These are phyloP conservation scores for Talaromyces stipitatus DNA, from an alignment of 495 filamentous ascomycete species.

Conservation along the genomic window DNA sequence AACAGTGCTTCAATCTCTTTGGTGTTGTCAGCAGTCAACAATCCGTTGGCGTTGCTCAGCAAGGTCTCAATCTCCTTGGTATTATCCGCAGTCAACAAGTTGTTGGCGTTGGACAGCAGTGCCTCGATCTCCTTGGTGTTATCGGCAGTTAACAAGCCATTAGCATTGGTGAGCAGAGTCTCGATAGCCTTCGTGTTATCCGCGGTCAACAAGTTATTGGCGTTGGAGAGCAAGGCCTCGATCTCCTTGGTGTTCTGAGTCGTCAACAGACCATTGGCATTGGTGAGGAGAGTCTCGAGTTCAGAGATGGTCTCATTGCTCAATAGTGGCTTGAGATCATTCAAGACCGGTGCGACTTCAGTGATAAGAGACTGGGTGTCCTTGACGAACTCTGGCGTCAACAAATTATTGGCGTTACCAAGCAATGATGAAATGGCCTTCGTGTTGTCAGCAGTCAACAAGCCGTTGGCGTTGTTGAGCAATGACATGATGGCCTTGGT, in stretches of 20 bases:
- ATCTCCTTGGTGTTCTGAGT: constrained; percentile 25
- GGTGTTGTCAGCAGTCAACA: constrained; percentile 29
- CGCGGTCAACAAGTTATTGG: constrained; percentile 16
- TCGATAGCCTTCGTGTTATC: constrained; percentile 19
- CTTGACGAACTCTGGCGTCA: constrained; percentile 26
- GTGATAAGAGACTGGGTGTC: constrained; percentile 22
- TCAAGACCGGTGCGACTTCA: constrained; percentile 25
- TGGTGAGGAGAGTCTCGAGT: constrained; percentile 26
- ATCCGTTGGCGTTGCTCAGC: constrained; percentile 23
- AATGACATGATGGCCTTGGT: constrained; percentile 31
- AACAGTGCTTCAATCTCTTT: constrained; percentile 32
- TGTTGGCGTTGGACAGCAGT: constrained; percentile 27
- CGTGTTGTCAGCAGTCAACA: constrained; percentile 26
- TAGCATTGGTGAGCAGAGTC: constrained; percentile 27
- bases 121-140: constrained; percentile 20
- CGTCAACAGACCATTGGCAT: constrained; percentile 30
- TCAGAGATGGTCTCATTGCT: constrained; percentile 31
- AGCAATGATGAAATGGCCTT: constrained; percentile 30
- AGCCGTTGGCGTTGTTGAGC: constrained; percentile 25
- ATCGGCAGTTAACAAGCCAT: constrained; percentile 23
- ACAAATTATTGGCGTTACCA: constrained; percentile 26
- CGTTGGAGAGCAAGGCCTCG: constrained; percentile 13
- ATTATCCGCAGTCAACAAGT: constrained; percentile 27
- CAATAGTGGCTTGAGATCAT: constrained; percentile 26
- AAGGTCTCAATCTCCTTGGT: constrained; percentile 34